A percentile compares a stretch with the other conserved stretches of the same genome.
Conservation (phyloP, 140 eudicot genomes). For the Cichorium intybus region DNA sequence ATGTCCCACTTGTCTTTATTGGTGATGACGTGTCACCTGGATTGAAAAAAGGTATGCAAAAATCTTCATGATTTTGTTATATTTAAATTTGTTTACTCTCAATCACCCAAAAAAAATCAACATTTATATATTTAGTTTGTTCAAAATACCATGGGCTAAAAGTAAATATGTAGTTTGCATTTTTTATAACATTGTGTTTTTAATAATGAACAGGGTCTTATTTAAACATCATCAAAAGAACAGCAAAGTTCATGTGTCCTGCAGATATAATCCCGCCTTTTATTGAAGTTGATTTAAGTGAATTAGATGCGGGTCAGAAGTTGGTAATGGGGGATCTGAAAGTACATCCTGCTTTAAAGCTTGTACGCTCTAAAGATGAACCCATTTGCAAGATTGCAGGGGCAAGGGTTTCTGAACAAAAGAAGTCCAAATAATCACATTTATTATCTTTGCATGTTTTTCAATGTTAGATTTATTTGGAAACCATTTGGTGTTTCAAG, state of each 20-base stretch:
- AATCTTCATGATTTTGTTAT: too few relatives aligned
- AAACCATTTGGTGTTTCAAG: conserved; percentile 6
- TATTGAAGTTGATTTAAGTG: conserved; percentile 89
- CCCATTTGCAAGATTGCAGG: conserved; percentile 75
- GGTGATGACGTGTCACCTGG: conserved; percentile 95
- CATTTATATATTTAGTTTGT: too few relatives aligned
- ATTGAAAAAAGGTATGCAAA: conserved; percentile 61
- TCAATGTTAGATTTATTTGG: conserved; percentile 9
- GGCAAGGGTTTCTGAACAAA: conserved; percentile 64
- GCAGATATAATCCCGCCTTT: conserved; percentile 86
- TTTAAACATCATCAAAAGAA: conserved; percentile 81
- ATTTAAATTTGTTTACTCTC: too few relatives aligned
- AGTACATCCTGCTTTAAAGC: conserved; percentile 88
- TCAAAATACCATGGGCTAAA: too few relatives aligned
- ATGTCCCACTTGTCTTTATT: conserved; percentile 85
- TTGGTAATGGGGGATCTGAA: conserved; percentile 76
- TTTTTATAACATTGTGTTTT: not conserved
- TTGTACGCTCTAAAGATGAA: conserved; percentile 46
- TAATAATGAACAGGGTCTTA: conserved; percentile 53
- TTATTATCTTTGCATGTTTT: not conserved
- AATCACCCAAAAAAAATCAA: too few relatives aligned
- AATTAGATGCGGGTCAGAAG: conserved; percentile 81
- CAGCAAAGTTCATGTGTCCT: conserved; percentile 74
- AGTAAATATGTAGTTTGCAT: too few relatives aligned
- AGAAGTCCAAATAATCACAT: conserved; percentile 44